Evolutionary conservation across 495 filamentous ascomycete genomes (phyloP).

Genomic region (Filosporella fistucella): DNA sequence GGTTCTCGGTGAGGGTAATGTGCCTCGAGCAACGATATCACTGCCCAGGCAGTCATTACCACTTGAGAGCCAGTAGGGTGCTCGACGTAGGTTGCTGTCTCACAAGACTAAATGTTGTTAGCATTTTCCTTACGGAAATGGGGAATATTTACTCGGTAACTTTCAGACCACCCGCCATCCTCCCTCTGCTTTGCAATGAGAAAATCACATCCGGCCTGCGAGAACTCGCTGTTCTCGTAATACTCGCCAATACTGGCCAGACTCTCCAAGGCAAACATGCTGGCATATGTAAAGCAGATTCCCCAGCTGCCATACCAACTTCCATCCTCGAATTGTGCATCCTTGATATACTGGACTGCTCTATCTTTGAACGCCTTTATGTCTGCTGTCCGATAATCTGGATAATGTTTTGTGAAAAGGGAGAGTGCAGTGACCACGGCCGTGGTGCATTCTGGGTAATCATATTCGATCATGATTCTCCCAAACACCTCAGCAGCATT

Average conservation of each 20-base stretch:
- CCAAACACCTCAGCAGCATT: constrained; percentile 98
- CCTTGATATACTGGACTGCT: constrained; percentile 77
- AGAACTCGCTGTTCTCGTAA: constrained; percentile 64
- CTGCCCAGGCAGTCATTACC: constrained; percentile 89
- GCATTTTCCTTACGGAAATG: neutral
- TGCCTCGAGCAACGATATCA: constrained; percentile 80
- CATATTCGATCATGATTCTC: constrained; percentile 95
- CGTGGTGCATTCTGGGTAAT: constrained; percentile 96
- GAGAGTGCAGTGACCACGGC: constrained; percentile 87
- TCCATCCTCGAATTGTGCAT: constrained; percentile 73
- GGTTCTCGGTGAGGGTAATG: constrained; percentile 71
- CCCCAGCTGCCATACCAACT: constrained; percentile 98
- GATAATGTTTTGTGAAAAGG: constrained; percentile 76
- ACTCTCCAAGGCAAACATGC: constrained; percentile 90
- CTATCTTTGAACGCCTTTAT: constrained; percentile 65
- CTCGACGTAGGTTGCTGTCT: constrained; percentile 46
- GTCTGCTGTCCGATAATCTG: constrained; percentile 70
- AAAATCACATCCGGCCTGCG: constrained; percentile 78
- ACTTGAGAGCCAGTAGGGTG: constrained; percentile 67
- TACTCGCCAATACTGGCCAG: constrained; percentile 76
- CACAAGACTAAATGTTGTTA: constrained; percentile 40
- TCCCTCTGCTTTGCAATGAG: constrained; percentile 73
- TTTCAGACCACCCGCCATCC: constrained; percentile 97
- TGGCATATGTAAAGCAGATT: constrained; percentile 95
- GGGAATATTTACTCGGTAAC: constrained; percentile 66